Evolutionary conservation across 305 asterid genomes (phyloP).

Genomic region (Solanum aculeatissimum): DNA sequence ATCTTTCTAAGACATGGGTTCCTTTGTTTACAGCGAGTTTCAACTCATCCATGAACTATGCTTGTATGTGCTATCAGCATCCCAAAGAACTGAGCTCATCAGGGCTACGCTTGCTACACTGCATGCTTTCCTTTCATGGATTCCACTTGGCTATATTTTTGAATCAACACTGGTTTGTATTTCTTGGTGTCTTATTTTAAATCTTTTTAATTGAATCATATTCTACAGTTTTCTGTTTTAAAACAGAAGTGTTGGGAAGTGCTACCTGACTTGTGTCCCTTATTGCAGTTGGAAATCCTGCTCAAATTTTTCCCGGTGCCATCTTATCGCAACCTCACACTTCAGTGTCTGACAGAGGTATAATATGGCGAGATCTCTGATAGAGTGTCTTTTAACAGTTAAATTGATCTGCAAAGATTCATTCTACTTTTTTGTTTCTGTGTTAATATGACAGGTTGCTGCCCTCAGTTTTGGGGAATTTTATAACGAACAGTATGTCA

Average conservation of each 20-base stretch:
- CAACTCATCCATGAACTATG: constrained; percentile 96
- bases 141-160: constrained; percentile 95
- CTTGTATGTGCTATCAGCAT: constrained; percentile 80
- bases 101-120: constrained; percentile 90
- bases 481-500: constrained; percentile 68
- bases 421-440: neutral
- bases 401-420: neutral
- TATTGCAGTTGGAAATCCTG: constrained; percentile 76
- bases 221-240: neutral
- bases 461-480: constrained; percentile 88
- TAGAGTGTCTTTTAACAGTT: neutral
- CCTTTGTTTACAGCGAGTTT: constrained; percentile 58
- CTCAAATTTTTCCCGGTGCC: constrained; percentile 66
- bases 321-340: constrained; percentile 83
- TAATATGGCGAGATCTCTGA: neutral
- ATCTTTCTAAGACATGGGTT: neutral
- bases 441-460: constrained; percentile 55
- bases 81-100: constrained; percentile 94
- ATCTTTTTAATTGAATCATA: constrained; percentile 1
- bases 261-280: constrained; percentile 3
- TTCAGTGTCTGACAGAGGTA: constrained; percentile 95
- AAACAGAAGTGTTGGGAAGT: neutral
- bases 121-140: constrained; percentile 99
- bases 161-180: constrained; percentile 88
- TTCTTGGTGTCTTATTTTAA: constrained; percentile 10